Conservation (phyloP, 345 rosid species). For the Rhodamnia argentea region DNA sequence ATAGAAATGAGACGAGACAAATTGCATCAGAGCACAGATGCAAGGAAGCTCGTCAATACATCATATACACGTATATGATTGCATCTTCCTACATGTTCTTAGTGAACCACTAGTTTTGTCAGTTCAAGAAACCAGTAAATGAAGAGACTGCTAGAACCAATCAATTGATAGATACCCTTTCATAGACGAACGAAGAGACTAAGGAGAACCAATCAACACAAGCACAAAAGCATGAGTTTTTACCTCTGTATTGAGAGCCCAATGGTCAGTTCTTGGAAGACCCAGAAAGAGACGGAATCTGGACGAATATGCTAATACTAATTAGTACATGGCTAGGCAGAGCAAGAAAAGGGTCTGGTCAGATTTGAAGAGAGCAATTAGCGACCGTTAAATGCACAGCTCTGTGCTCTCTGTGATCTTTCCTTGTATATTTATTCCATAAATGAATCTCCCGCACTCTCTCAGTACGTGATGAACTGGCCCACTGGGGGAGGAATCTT, state of each 20-base stretch:
- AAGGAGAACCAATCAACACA: neutral
- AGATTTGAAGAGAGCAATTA: neutral
- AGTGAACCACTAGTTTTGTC: neutral
- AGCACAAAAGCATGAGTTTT: neutral
- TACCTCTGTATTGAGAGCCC: neutral
- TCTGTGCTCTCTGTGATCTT: neutral
- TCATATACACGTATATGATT: neutral
- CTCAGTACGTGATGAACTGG: neutral
- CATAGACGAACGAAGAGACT: neutral
- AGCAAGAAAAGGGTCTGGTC: neutral
- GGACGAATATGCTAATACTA: neutral
- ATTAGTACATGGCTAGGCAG: neutral
- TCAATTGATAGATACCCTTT: neutral
- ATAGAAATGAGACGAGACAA: neutral
- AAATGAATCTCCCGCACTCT: neutral
- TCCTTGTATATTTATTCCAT: neutral
- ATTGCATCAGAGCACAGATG: neutral
- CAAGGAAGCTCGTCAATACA: neutral
- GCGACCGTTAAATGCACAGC: neutral
- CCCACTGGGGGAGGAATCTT: neutral
- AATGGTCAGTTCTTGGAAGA: neutral
- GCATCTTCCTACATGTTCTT: neutral
- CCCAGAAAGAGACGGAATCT: neutral
- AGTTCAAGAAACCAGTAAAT: neutral
- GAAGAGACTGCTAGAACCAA: neutral